A percentile compares a stretch with the other conserved stretches of the same genome.
Conservation (phyloP, 192 early-diverging fungal species). For the Coemansia sp. region DNA sequence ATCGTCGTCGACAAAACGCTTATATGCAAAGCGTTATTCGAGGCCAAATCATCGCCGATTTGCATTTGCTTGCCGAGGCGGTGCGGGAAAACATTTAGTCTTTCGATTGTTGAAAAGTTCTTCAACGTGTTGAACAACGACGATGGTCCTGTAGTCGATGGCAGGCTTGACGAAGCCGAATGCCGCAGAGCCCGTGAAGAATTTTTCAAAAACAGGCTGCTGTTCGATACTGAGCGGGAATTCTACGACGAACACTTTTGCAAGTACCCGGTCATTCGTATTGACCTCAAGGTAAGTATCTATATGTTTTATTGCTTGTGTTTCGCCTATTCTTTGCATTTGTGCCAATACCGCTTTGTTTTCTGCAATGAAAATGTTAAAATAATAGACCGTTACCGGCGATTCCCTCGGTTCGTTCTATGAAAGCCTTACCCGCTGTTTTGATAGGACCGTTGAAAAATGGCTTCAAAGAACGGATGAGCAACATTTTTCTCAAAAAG, state of each 20-base stretch:
- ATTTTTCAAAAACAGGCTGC: conserved; percentile 3
- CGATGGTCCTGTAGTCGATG: neutral
- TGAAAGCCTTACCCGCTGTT: neutral
- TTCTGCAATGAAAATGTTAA: neutral
- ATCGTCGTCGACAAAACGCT: conserved; percentile 13
- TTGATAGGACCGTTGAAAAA: neutral
- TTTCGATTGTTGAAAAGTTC: conserved; percentile 24
- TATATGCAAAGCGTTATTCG: conserved; percentile 13
- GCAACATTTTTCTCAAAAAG: neutral
- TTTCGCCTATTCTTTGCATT: no score
- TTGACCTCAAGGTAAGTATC: conserved; percentile 19
- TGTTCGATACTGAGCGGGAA: neutral
- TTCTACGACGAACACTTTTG: conserved; percentile 11
- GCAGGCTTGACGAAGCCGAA: neutral
- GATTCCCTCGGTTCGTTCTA: neutral
- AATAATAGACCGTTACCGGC: neutral
- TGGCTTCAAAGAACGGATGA: neutral
- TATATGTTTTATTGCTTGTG: neutral
- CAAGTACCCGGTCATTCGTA: conserved; percentile 14
- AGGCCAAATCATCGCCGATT: neutral
- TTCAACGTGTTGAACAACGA: conserved; percentile 11
- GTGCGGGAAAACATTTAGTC: conserved; percentile 25
- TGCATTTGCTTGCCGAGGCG: conserved; percentile 19
- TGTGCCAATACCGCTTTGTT: no score
- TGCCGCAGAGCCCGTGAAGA: neutral